phyloP scores from a whole-genome alignment of 306 rosid species.

The Malus fusca region DNA sequence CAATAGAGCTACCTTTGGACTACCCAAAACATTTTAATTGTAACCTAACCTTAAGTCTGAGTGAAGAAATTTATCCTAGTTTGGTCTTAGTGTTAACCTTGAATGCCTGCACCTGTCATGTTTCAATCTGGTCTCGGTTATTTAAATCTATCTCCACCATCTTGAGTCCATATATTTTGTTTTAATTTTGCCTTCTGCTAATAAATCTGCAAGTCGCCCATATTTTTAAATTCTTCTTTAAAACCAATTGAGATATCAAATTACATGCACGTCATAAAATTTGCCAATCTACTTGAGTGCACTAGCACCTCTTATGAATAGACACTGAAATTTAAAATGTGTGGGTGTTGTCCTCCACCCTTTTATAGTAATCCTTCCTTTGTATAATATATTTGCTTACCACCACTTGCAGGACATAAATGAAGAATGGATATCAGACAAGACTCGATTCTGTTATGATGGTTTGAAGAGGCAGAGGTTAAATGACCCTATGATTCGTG shows the following conservation, averaged over 20 bases:
- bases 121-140: neutral
- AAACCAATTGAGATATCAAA: neutral
- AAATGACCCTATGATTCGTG: slow-evolving; percentile 97
- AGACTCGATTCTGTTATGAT: slow-evolving; percentile 94
- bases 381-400: neutral
- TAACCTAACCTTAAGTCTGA: neutral
- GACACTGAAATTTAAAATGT: neutral
- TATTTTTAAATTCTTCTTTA: neutral
- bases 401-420: slow-evolving; percentile 66
- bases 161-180: neutral
- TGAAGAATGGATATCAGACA: slow-evolving; percentile 99
- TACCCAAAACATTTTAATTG: neutral
- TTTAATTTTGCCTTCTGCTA: neutral
- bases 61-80: neutral
- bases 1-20: neutral
- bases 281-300: neutral
- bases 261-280: neutral
- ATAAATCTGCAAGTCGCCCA: neutral
- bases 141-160: neutral
- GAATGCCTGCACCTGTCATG: neutral
- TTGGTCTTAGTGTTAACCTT: neutral
- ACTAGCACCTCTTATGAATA: neutral
- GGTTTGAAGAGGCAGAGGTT: slow-evolving; percentile 98
- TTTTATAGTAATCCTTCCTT: neutral
- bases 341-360: neutral